These are phyloP conservation scores for Dothistroma pini DNA, from an alignment of 2,329 filamentous ascomycete species.

Conservation along the genomic window DNA sequence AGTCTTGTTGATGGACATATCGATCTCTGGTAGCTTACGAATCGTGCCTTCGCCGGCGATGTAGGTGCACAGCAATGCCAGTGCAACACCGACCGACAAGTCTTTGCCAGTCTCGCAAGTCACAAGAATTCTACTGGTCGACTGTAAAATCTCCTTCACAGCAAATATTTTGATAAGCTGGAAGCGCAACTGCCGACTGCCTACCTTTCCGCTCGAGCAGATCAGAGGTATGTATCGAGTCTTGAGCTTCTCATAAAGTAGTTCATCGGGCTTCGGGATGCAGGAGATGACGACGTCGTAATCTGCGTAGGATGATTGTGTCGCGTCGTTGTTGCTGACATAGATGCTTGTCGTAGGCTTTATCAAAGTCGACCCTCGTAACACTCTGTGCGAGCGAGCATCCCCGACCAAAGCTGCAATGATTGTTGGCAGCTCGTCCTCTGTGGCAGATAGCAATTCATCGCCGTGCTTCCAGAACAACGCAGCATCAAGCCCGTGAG, in stretches of 20 bases:
- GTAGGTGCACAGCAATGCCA: slow-evolving; percentile 72
- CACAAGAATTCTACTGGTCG: slow-evolving; percentile 46
- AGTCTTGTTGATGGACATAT: slow-evolving; percentile 58
- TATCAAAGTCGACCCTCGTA: slow-evolving; percentile 38
- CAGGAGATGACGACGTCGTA: slow-evolving; percentile 44
- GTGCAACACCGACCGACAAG: slow-evolving; percentile 70
- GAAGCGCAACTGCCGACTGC: slow-evolving; percentile 75
- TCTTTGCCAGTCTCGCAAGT: slow-evolving; percentile 77
- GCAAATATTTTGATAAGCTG: slow-evolving; percentile 58
- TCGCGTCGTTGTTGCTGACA: slow-evolving; percentile 40
- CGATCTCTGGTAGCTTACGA: neutral
- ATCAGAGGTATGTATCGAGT: slow-evolving; percentile 55
- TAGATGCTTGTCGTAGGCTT: slow-evolving; percentile 41
- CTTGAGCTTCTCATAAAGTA: slow-evolving; percentile 35
- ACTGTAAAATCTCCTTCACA: slow-evolving; percentile 4
- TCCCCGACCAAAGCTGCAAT: slow-evolving; percentile 45
- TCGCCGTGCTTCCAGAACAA: slow-evolving; percentile 74
- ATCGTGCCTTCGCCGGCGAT: slow-evolving; percentile 60
- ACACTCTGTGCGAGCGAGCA: slow-evolving; percentile 7
- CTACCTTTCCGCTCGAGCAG: slow-evolving; percentile 69
- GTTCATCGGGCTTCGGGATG: slow-evolving; percentile 40
- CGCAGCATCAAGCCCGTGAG: slow-evolving; percentile 68
- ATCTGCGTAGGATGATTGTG: slow-evolving; percentile 36
- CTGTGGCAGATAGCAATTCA: slow-evolving; percentile 58
- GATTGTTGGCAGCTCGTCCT: slow-evolving; percentile 58